phyloP scores from a whole-genome alignment of 2,329 filamentous ascomycete species.

The Aspergillus unguis region DNA sequence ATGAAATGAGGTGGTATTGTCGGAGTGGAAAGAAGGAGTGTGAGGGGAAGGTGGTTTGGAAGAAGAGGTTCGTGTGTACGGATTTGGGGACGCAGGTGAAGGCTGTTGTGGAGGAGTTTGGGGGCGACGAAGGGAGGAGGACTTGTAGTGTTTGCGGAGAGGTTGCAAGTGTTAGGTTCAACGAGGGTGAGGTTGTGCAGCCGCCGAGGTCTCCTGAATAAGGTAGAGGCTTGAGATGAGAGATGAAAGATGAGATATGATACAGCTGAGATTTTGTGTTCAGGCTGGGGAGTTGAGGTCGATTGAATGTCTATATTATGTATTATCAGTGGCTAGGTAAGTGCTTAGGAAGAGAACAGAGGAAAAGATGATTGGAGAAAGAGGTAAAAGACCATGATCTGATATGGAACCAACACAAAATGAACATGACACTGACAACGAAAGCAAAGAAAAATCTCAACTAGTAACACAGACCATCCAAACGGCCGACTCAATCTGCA shows the following conservation, averaged over 20 bases:
- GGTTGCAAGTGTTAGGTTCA: constrained; percentile 58
- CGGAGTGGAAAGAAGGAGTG: constrained; percentile 55
- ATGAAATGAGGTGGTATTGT: constrained; percentile 92
- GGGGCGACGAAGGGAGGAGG: constrained; percentile 64
- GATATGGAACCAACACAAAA: constrained; percentile 2
- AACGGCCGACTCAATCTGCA: not conserved
- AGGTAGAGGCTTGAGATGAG: not conserved
- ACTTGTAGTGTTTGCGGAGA: constrained; percentile 74
- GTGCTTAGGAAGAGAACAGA: no score
- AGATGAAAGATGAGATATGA: not conserved
- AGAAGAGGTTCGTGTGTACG: constrained; percentile 81
- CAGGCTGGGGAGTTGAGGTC: not conserved
- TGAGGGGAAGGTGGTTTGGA: constrained; percentile 66
- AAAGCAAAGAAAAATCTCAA: not conserved
- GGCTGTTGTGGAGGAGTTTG: constrained; percentile 79
- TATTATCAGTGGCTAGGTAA: no score
- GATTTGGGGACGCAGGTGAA: constrained; percentile 95
- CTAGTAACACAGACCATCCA: constrained; percentile 11
- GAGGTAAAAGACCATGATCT: not conserved
- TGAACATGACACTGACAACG: not conserved
- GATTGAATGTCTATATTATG: not conserved
- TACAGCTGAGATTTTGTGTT: not conserved
- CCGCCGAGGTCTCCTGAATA: constrained; percentile 39
- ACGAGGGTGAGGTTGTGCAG: constrained; percentile 43
- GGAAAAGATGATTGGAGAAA: not conserved